Evolutionary conservation across 441 rosid genomes (phyloP).

Genomic region (Geranium incanum): DNA sequence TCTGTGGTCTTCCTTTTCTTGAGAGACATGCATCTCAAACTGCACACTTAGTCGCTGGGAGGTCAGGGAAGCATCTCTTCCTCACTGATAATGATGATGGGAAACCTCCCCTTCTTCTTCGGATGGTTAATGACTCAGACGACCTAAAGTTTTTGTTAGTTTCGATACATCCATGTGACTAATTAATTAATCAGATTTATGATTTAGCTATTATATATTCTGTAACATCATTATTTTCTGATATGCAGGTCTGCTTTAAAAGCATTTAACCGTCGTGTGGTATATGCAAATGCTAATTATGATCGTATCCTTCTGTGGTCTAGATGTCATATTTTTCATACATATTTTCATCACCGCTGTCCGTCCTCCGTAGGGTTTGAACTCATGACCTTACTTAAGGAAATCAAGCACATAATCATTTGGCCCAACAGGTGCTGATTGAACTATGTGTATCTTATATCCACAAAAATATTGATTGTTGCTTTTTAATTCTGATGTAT

Average conservation of each 20-base stretch:
- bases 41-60: constrained; percentile 77
- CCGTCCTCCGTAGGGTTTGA: too few relatives aligned
- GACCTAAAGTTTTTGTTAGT: constrained; percentile 72
- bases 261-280: constrained; percentile 81
- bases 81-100: constrained; percentile 70
- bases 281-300: constrained; percentile 78
- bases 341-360: too few relatives aligned
- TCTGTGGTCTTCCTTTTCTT: constrained; percentile 82
- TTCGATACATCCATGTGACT: constrained; percentile 12
- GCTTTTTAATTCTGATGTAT: constrained; percentile 18
- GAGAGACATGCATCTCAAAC: constrained; percentile 78
- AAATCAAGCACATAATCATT: too few relatives aligned
- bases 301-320: constrained; percentile 63
- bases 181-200: constrained; percentile 13
- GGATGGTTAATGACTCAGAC: constrained; percentile 67
- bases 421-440: neutral
- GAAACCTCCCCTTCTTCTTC: constrained; percentile 82
- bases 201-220: constrained; percentile 15
- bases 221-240: constrained; percentile 21
- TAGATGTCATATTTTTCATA: constrained; percentile 8
- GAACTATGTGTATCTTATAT: constrained; percentile 14
- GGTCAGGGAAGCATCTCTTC: constrained; percentile 87
- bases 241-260: constrained; percentile 69
- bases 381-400: too few relatives aligned
- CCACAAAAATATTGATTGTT: constrained; percentile 12